Base-by-base conservation (phyloP, 1,139 yeast species). In the Yamadazyma siamensis region DNA sequence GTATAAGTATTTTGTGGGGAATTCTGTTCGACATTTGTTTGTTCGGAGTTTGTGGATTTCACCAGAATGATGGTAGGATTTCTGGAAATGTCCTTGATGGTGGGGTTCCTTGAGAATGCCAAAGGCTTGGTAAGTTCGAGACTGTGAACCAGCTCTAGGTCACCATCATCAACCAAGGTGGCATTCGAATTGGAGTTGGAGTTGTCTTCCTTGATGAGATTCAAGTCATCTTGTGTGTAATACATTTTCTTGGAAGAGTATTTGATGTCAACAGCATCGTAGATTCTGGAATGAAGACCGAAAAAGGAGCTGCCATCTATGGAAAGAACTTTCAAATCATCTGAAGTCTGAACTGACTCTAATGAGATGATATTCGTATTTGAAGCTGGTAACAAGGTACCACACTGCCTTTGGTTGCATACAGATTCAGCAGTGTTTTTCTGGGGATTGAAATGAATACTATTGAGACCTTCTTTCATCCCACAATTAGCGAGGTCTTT, bases 361-460 rank as follows among this genome's bases (percentile, higher is more conserved):
- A 68, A 62, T 23, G 61, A 63, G 14, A 71, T 59, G 13, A 77
- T 70, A 26, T 62, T 60, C 21, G 71, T 65, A 45, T 73, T 72
- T 22, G 80, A 73, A 1, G 80, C 80, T 2, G 80, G 80, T 19
- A 77, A 63, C 7, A 65, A 39, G 0, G 81, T 76, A n/a, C 82
- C 83, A 51, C 82, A 75, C 50, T 75, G 80, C 45, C 77, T 59
- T 43, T 70, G 71, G 32, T 49, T 50, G 8, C 58, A 41, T 3
- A 53, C 49, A 4, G 55, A 44, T 23, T 62, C 65, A 18, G 66
- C 42, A 12, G 47, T 38, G 35, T 67, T 61, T 11, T 52, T 50
- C 13, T 39, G 32, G 1, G 62, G 54, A 46, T 65, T 54, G 38
- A 66, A 67, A 7, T 50, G 44, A 22, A 72, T 57, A 34, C 77